A percentile compares a stretch with the other conserved stretches of the same genome.
These are phyloP conservation scores for Halophytophthora batemanensis DNA, from an alignment of 352 stramenopile species.

Conservation along the genomic window DNA sequence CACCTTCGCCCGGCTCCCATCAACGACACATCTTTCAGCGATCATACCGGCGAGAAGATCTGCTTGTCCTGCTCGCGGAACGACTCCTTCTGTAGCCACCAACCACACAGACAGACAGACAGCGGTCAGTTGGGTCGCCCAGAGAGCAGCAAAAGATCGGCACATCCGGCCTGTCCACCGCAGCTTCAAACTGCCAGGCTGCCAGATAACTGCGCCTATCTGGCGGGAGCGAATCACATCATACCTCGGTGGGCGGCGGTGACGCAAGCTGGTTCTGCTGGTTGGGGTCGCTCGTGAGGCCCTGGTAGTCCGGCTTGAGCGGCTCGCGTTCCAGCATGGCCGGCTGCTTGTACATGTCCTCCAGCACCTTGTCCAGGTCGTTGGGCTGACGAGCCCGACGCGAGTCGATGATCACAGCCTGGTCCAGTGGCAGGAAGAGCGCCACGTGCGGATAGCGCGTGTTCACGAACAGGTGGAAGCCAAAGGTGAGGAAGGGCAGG, in stretches of 20 bases:
- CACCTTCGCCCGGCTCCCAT: no score
- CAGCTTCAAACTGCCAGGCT: neutral
- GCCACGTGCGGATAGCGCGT: conserved; percentile 67
- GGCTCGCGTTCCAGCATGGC: conserved; percentile 60
- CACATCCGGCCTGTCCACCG: neutral
- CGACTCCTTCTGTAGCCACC: conserved; percentile 27
- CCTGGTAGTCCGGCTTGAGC: conserved; percentile 73
- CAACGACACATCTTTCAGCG: neutral
- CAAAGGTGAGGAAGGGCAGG: conserved; percentile 56
- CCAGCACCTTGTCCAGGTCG: conserved; percentile 52
- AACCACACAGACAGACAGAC: conserved; percentile 19
- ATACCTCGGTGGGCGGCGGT: conserved; percentile 53
- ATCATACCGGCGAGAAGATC: conserved; percentile 30
- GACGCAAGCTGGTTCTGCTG: conserved; percentile 62
- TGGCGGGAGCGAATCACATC: conserved; percentile 5
- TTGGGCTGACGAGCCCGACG: conserved; percentile 48
- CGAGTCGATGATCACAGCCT: conserved; percentile 72
- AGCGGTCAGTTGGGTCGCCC: conserved; percentile 14
- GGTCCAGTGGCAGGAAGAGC: conserved; percentile 66
- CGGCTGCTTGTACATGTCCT: conserved; percentile 66
- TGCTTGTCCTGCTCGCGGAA: conserved; percentile 37
- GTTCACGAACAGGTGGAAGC: conserved; percentile 74
- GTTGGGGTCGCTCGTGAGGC: conserved; percentile 64
- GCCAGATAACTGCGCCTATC: neutral
- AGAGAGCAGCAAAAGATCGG: no score